Evolutionary conservation across 2,329 filamentous ascomycete genomes (phyloP).

Genomic region (Drechslerella coelobrocha): DNA sequence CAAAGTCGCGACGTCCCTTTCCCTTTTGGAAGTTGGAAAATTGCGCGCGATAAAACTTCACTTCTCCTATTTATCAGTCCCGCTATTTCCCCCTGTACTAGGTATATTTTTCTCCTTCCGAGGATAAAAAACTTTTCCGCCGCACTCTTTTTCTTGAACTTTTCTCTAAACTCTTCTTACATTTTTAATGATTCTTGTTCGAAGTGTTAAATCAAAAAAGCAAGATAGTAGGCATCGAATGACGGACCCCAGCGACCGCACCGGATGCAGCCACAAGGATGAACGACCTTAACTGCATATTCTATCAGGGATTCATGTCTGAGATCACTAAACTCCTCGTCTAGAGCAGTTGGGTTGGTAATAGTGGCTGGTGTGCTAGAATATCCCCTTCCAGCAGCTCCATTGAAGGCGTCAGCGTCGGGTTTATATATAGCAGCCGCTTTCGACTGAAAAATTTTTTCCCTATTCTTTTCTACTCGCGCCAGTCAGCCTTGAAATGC

Average conservation of each 20-base stretch:
- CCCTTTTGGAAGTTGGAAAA: slow-evolving; percentile 29
- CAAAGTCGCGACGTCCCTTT: neutral
- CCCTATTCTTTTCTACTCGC: slow-evolving; percentile 1
- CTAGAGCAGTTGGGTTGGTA: slow-evolving; percentile 19
- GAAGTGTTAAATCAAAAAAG: slow-evolving; percentile 19
- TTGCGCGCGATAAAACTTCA: neutral
- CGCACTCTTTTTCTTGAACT: neutral
- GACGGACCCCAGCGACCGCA: slow-evolving; percentile 46
- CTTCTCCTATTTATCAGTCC: slow-evolving; percentile 11
- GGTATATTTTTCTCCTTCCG: neutral
- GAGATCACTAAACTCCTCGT: slow-evolving; percentile 34
- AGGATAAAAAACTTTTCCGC: slow-evolving; percentile 7
- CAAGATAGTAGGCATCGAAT: slow-evolving; percentile 27
- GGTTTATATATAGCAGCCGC: slow-evolving; percentile 50
- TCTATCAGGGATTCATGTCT: slow-evolving; percentile 47
- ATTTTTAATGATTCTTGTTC: slow-evolving; percentile 27
- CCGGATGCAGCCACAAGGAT: slow-evolving; percentile 50
- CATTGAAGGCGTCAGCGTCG: slow-evolving; percentile 24
- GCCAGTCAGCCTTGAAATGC: slow-evolving; percentile 8
- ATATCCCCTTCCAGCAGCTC: slow-evolving; percentile 45
- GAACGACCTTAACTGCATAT: slow-evolving; percentile 43
- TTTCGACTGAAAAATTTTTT: slow-evolving; percentile 43
- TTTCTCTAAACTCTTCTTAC: slow-evolving; percentile 20
- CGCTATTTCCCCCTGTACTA: slow-evolving; percentile 8
- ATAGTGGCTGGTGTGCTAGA: slow-evolving; percentile 43